Evolutionary conservation across 495 filamentous ascomycete genomes (phyloP).

Genomic region (Annulohypoxylon stygium): DNA sequence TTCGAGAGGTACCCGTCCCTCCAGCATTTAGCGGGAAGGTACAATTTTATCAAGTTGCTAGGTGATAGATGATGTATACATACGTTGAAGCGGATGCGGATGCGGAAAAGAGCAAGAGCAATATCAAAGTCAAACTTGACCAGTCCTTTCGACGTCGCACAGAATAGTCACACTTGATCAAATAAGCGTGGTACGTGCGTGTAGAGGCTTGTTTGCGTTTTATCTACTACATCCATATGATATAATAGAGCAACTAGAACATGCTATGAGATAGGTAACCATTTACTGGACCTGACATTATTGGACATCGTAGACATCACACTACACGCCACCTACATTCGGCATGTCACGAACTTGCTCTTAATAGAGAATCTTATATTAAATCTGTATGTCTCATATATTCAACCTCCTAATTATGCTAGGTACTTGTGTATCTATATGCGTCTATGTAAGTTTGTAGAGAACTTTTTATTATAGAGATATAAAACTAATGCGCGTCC

Average conservation of each 20-base stretch:
- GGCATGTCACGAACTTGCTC: not conserved
- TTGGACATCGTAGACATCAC: not conserved
- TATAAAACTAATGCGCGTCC: conserved; percentile 2
- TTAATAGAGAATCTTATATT: conserved; percentile 4
- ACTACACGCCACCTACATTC: not conserved
- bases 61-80: not conserved
- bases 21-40: conserved; percentile 14
- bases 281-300: not conserved
- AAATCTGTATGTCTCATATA: not conserved
- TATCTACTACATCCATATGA: no score
- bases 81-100: conserved; percentile 1
- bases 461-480: not conserved
- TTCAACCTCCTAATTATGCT: not conserved
- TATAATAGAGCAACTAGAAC: no score
- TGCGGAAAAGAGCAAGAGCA: not conserved
- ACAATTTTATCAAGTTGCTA: not conserved
- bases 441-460: not conserved
- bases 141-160: not conserved
- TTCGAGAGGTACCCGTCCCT: conserved; percentile 42
- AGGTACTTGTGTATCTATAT: not conserved
- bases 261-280: not conserved
- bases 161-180: not conserved
- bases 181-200: not conserved
- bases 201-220: not conserved
- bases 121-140: not conserved